Base-by-base conservation (phyloP, 148 eudicot species). In the Rhododendron simsii region DNA sequence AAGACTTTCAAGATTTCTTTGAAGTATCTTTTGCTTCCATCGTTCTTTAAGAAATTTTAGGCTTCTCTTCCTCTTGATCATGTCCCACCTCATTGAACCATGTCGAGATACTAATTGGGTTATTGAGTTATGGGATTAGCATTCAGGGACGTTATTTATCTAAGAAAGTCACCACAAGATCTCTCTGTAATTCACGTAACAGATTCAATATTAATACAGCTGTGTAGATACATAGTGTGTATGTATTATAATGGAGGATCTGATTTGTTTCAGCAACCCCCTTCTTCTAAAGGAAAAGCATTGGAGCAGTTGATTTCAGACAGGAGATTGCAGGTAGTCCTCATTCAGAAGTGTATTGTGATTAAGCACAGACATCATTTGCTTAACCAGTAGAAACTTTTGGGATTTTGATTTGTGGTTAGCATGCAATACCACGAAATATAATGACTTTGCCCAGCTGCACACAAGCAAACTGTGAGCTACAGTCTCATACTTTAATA, bases 221-320 rank as follows among this genome's bases (percentile, higher is more conserved):
- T 8, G 13, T 57, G 80, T 28, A 75, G 59, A 28, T 86, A 76
- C 14, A 44, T 83, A 16, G 10, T 1, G 50, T 61, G 15, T 8
- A n/a, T 50, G 5, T n/a, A 18, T 15, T 12, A 39, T 83, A 28
- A 83, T 69, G 75, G 30, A 30, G 85, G 30, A 45, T 13, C 30
- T 84, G 81, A 35, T 86, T 63, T 84, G 53, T 86, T 91, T 76
- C 91, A 91, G 92, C 89, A 91, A 89, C 93, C 93, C 86, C 50
- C 84, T 78, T 87, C 87, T 61, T 73, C 86, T 14, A 87, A 88
- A 69, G 90, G 57, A 61, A 88, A 89, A 88, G 85, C 90, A 75
- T 39, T 71, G 45, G 83, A 83, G 74, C 89, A 83, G 83, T 79
- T 23, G 77, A 75, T 53, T 85, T 84, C 75, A 13, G 91, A 83